Evolutionary conservation across 176 grass and related monocot species (phyloP), one percentile per base, ranked within the genome.

Genomic region (Microstegium vimineum): DNA sequence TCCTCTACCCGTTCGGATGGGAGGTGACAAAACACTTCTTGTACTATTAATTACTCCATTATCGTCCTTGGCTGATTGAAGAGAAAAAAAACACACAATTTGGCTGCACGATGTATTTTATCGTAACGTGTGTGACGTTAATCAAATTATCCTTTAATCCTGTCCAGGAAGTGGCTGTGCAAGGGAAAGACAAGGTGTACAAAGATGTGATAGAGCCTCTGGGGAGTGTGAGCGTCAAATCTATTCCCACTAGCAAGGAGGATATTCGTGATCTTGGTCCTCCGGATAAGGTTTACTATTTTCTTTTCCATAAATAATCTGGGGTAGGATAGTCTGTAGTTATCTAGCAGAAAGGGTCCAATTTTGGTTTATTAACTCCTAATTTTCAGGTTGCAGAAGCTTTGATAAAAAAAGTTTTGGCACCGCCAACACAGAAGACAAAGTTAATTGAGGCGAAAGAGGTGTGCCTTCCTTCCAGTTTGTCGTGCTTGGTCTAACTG

Each of bases 141-240:
- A 12, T 13, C 56, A 60, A n/a, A 26, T 25, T 16, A 17, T 30
- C 43, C 33, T 33, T 33, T 33, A 33, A 33, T 33, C 33, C 30
- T 54, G 25, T 78, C 8, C 82, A 99, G 96, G 93, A 99, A 87
- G 93, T 99, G 54, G 45, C 68, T 3, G 86, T 95, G 63, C 85
- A 93, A 95, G 96, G 95, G 42, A 89, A 98, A 86, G 96, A 95
- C 54, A 98, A 98, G 89, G 93, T 95, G 35, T 95, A 93, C 89
- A 99, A 99, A 91, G 91, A 95, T 82, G 93, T 95, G 43, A 95
- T 99, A 16, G 93, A 99, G 66, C 96, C 93, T 10, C 84, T 99
- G 47, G 93, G 95, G 84, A 95, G 84, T 85, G 90, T 98, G 41
- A 99, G 96, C 74, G 62, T 99, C 71, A 95, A 94, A 68, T 84